Conservation (phyloP, 805 yeast genomes). For the Wickerhamomyces strasburgensis region DNA sequence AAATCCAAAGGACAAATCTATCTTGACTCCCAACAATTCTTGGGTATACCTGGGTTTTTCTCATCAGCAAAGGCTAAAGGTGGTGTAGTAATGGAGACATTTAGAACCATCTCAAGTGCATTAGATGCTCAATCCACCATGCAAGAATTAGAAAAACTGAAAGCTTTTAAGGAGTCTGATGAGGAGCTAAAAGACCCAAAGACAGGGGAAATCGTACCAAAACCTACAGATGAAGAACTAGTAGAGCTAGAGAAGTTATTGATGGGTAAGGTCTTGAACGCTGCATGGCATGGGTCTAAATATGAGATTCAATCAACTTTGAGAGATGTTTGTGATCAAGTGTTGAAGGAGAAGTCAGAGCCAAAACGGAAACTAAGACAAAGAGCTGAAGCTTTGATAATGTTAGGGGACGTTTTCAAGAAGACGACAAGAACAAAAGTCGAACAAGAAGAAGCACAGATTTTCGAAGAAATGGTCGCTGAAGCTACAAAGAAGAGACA, state of each 20-base stretch:
- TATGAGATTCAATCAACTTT: slow-evolving; percentile 73
- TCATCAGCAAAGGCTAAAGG: slow-evolving; percentile 70
- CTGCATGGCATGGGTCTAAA: slow-evolving; percentile 81
- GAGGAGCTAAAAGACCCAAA: slow-evolving; percentile 40
- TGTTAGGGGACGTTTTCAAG: slow-evolving; percentile 61
- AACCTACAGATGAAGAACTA: slow-evolving; percentile 54
- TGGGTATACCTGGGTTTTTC: slow-evolving; percentile 70
- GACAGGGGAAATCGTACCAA: slow-evolving; percentile 50
- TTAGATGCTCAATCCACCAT: slow-evolving; percentile 74
- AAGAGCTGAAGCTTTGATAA: slow-evolving; percentile 58
- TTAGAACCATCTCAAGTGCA: slow-evolving; percentile 66
- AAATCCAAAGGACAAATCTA: slow-evolving; percentile 59
- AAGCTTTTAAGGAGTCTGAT: slow-evolving; percentile 39
- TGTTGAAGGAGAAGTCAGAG: slow-evolving; percentile 54
- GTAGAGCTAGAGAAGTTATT: slow-evolving; percentile 70
- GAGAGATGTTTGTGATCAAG: slow-evolving; percentile 63
- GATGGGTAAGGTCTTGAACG: slow-evolving; percentile 75
- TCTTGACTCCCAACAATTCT: slow-evolving; percentile 56
- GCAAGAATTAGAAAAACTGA: slow-evolving; percentile 67
- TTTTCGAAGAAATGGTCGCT: slow-evolving; percentile 66
- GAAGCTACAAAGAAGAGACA: slow-evolving; percentile 44
- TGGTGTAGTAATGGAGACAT: slow-evolving; percentile 66
- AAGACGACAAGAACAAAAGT: slow-evolving; percentile 55
- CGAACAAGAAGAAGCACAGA: slow-evolving; percentile 71
- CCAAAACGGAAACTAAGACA: slow-evolving; percentile 41